Percentiles rank a stretch among this genome's conserved stretches.
Conservation (phyloP, 2,329 filamentous ascomycete genomes). For the Gaeumannomyces sp. region DNA sequence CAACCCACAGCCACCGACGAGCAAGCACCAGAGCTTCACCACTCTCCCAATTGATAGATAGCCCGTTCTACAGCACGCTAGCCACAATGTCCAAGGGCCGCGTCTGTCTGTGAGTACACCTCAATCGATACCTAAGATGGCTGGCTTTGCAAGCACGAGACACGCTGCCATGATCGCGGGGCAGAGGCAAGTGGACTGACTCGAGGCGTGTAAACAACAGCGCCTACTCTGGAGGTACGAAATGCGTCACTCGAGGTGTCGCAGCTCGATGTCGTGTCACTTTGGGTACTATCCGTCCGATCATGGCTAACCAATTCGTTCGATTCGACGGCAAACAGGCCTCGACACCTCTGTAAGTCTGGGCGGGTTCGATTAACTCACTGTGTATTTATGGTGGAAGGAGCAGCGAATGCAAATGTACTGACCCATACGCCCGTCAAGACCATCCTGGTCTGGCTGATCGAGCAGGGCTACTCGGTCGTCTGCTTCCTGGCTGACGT, state of each 20-base stretch:
- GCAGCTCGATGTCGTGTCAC: background rate
- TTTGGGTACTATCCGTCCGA: background rate
- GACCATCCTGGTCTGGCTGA: conserved; percentile 10
- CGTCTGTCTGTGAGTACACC: conserved; percentile 6
- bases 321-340: conserved; percentile 3
- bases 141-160: background rate
- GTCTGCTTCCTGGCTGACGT: conserved; percentile 62
- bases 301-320: background rate
- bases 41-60: background rate
- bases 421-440: background rate
- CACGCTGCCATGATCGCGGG: background rate
- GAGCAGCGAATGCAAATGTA: background rate
- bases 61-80: background rate
- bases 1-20: too few relatives aligned
- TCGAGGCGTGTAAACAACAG: conserved; percentile 2
- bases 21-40: too few relatives aligned
- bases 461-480: conserved; percentile 35
- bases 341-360: conserved; percentile 8
- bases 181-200: conserved; percentile 4
- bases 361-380: background rate
- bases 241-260: background rate
- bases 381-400: too few relatives aligned
- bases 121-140: too few relatives aligned
- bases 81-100: conserved; percentile 9
- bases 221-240: conserved; percentile 10